These are phyloP conservation scores for Albugo candida DNA, from an alignment of 352 stramenopile species.

Conservation along the genomic window DNA sequence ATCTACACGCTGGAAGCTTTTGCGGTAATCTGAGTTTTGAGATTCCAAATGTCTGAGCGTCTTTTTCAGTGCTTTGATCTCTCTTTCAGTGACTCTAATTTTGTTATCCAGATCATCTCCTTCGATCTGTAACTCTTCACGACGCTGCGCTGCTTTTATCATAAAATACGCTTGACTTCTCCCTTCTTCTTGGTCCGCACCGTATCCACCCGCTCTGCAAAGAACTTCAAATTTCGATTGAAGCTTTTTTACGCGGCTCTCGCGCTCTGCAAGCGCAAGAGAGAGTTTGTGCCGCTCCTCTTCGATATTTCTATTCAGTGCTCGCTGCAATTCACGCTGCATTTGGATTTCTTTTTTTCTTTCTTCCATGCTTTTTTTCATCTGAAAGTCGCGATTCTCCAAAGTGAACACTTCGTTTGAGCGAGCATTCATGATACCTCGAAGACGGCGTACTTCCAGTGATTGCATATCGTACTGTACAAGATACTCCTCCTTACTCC, in stretches of 20 bases:
- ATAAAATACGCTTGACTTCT: slow-evolving; percentile 89
- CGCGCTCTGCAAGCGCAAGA: slow-evolving; percentile 78
- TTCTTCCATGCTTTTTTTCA: slow-evolving; percentile 88
- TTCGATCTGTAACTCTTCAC: slow-evolving; percentile 89
- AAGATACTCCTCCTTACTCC: slow-evolving; percentile 83
- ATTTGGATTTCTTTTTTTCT: slow-evolving; percentile 81
- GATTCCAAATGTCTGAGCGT: slow-evolving; percentile 84
- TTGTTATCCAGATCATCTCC: slow-evolving; percentile 90
- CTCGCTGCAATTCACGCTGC: slow-evolving; percentile 79
- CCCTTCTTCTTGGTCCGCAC: slow-evolving; percentile 28
- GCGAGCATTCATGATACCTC: slow-evolving; percentile 73
- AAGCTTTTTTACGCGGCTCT: slow-evolving; percentile 77
- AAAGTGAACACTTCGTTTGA: slow-evolving; percentile 86
- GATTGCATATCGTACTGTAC: slow-evolving; percentile 88
- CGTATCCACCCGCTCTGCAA: slow-evolving; percentile 49
- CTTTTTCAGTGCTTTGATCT: slow-evolving; percentile 85
- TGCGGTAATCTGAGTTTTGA: slow-evolving; percentile 87
- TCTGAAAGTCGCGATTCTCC: slow-evolving; percentile 86
- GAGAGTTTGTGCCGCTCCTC: slow-evolving; percentile 88
- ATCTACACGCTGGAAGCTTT: slow-evolving; percentile 85
- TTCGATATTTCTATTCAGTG: slow-evolving; percentile 72
- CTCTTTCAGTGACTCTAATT: slow-evolving; percentile 82
- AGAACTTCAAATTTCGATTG: slow-evolving; percentile 88
- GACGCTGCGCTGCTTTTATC: slow-evolving; percentile 87
- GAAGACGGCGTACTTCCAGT: slow-evolving; percentile 83